These are phyloP conservation scores for Rhodotorula sp. DNA, from an alignment of 1,284 basidiomycete genomes.

Conservation along the genomic window DNA sequence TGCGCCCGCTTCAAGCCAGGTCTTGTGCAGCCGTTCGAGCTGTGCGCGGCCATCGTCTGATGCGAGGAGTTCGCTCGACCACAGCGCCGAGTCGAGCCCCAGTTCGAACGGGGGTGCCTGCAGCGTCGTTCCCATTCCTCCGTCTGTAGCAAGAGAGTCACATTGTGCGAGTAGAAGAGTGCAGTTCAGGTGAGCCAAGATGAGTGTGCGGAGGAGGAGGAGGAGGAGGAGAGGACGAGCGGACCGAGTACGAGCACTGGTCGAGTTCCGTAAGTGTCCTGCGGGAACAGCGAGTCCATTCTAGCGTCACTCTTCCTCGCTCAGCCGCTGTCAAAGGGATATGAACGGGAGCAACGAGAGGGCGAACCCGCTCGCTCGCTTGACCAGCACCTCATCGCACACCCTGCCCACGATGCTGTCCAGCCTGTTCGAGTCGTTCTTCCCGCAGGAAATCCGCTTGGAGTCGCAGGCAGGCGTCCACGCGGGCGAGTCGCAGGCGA, in stretches of 20 bases:
- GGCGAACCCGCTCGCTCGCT: background rate
- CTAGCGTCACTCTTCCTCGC: no score
- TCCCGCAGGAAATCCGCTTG: slow-evolving; percentile 23
- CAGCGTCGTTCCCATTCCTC: slow-evolving; percentile 36
- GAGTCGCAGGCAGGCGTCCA: slow-evolving; percentile 6
- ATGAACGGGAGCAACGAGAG: background rate
- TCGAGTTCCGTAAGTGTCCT: no score
- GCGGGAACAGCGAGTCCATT: no score
- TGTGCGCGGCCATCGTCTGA: slow-evolving; percentile 56
- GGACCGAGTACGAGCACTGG: slow-evolving; percentile 15
- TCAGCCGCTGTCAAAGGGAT: no score
- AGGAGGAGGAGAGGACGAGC: background rate
- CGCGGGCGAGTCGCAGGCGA: slow-evolving; percentile 10
- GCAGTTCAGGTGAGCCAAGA: background rate
- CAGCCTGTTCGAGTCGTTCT: slow-evolving; percentile 23
- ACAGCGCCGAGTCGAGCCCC: slow-evolving; percentile 29
- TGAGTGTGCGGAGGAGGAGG: background rate
- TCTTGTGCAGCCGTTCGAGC: slow-evolving; percentile 64
- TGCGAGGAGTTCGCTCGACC: slow-evolving; percentile 42
- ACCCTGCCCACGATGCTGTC: slow-evolving; percentile 15
- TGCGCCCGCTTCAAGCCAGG: slow-evolving; percentile 70
- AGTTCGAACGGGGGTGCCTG: slow-evolving; percentile 31
- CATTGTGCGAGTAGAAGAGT: no score
- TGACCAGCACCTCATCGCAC: background rate
- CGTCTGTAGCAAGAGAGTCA: slow-evolving; percentile 7